Evolutionary conservation across 306 rosid species (phyloP).

Genomic region (Pterocarpus santalinus): DNA sequence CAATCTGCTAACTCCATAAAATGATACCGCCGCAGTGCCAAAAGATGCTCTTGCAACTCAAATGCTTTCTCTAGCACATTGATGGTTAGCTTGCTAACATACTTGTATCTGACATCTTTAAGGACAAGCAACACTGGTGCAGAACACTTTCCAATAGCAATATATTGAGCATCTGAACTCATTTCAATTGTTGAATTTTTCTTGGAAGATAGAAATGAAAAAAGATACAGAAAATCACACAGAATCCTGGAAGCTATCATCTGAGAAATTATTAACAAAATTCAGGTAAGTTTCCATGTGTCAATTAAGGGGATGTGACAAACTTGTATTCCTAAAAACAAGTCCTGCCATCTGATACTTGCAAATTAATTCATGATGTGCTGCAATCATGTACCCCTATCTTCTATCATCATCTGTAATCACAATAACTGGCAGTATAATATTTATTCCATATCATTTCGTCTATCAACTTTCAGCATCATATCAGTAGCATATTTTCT

Average conservation of each 20-base stretch:
- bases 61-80: constrained; percentile 90
- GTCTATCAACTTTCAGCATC: constrained; percentile 11
- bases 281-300: background rate
- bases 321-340: background rate
- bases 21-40: constrained; percentile 87
- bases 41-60: constrained; percentile 85
- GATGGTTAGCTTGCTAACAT: constrained; percentile 90
- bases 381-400: background rate
- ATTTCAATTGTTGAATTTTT: constrained; percentile 35
- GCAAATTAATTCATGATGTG: constrained; percentile 3
- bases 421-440: background rate
- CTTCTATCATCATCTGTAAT: background rate
- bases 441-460: constrained; percentile 22
- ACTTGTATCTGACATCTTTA: constrained; percentile 75
- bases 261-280: constrained; percentile 25
- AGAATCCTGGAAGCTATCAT: constrained; percentile 32
- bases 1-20: constrained; percentile 97
- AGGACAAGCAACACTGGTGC: constrained; percentile 55
- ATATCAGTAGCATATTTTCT: constrained; percentile 19
- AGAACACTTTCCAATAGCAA: constrained; percentile 40
- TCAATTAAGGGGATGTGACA: constrained; percentile 3
- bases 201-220: constrained; percentile 15
- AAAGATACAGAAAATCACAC: background rate
- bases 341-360: background rate
- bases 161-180: constrained; percentile 38